Base-by-base conservation (phyloP, 371 early-diverging fungal genomes). In the Gilbertella persicaria region DNA sequence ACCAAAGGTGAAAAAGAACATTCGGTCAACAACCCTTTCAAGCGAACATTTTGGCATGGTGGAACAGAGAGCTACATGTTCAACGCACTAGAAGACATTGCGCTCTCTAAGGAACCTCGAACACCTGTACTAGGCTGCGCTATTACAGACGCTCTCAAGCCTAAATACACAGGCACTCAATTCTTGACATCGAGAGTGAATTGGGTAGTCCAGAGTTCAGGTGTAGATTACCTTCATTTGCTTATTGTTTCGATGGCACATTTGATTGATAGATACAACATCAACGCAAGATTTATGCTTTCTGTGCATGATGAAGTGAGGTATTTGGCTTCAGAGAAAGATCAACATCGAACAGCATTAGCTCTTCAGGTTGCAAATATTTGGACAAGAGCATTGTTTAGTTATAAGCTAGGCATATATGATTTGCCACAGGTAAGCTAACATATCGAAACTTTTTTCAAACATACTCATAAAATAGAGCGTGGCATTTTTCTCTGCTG, bases 171-270 rank as follows among this genome's bases (percentile, higher is more conserved):
- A 4, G 83, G 84, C 12, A 66, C 67, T 5, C 80, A 81, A 67
- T 96, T 83, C 60, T 73, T 93, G 73, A 93, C 96, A 0, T 92
- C 91, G 17, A 80, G 98, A 7, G 79, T 97, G 46, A 98, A 98
- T 66, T 98, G 99, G 99, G 95, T 90, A 1, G 98, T 98, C 0
- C 99, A 98, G 64, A 95, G 96, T n/a, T 94, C 95, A 0, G 99
- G 97, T 20, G 98, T 97, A n/a, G 98, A 98, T 61, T 98, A 98
- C 58, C 69, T 98, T 19, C 98, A 98, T 65, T 64, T 98, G 53
- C 75, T 98, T n/a, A 75, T 98, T 30, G 91, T 90, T 0, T 85
- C 94, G 19, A 94, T 96, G 94, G 66, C 83, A 21, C 92, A 97
- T 60, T 66, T 98, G 50, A 85, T 90, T 39, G 68, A 84, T 5